Percentiles rank a stretch among this genome's conserved stretches.
These are phyloP conservation scores for Erythrophleum fordii DNA, from an alignment of 306 rosid species.

Conservation along the genomic window DNA sequence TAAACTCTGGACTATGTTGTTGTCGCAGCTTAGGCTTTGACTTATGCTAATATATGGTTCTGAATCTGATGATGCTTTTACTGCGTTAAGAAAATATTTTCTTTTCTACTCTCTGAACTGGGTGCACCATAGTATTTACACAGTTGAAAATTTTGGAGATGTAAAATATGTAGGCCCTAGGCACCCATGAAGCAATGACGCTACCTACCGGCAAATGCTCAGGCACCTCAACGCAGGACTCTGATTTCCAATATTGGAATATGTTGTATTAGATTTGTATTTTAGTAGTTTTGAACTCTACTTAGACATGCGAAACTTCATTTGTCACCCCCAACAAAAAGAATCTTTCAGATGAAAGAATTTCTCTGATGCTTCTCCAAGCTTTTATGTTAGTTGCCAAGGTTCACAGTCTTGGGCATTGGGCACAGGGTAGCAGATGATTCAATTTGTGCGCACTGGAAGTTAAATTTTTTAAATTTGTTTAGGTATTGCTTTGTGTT, in stretches of 20 bases:
- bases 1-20: background rate
- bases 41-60: background rate
- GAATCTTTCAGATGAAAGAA: conserved; percentile 1
- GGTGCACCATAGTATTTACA: background rate
- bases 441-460: background rate
- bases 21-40: background rate
- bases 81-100: background rate
- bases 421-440: background rate
- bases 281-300: background rate
- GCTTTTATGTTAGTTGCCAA: background rate
- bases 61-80: conserved; percentile 3
- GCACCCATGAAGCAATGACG: background rate
- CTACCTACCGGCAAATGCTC: background rate
- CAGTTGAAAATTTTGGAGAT: background rate
- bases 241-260: background rate
- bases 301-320: background rate
- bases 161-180: background rate
- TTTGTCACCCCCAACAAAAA: too few relatives aligned
- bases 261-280: background rate
- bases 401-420: background rate
- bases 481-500: background rate
- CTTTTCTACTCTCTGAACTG: background rate
- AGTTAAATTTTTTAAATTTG: background rate
- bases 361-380: background rate
- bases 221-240: background rate